A percentile compares a stretch with the other conserved stretches of the same genome.
Conservation (phyloP, 306 rosid genomes). For the Lablab purpureus region DNA sequence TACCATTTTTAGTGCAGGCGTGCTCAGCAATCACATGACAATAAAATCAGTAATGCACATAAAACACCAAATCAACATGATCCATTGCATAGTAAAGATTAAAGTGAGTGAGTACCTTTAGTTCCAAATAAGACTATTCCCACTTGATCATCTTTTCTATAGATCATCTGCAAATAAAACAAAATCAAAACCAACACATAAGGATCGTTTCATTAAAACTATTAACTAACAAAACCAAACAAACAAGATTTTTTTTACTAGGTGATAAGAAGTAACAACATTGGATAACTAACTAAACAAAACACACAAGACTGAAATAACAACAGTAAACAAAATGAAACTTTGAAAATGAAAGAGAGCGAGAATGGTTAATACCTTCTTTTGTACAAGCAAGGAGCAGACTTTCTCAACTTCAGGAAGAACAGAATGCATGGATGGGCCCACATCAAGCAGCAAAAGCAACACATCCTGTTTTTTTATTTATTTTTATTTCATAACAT, state of each 20-base stretch:
- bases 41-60: background rate
- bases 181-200: background rate
- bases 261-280: too few species aligned
- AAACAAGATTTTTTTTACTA: background rate
- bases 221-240: background rate
- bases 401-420: conserved; percentile 80
- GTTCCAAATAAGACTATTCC: conserved; percentile 86
- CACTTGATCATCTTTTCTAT: conserved; percentile 69
- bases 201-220: conserved; percentile 13
- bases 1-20: background rate
- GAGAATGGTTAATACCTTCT: conserved; percentile 62
- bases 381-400: conserved; percentile 73
- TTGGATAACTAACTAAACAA: too few species aligned
- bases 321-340: background rate
- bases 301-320: background rate
- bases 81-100: background rate
- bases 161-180: conserved; percentile 63
- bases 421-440: conserved; percentile 87
- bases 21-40: background rate
- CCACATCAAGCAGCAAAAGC: conserved; percentile 88
- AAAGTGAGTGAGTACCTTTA: conserved; percentile 59
- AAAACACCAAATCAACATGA: conserved; percentile 1
- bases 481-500: too few species aligned
- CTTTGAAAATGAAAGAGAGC: conserved; percentile 1
- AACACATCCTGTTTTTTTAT: conserved; percentile 65